Conservation (phyloP, 1,284 basidiomycete genomes). For the Puccinia horiana region DNA sequence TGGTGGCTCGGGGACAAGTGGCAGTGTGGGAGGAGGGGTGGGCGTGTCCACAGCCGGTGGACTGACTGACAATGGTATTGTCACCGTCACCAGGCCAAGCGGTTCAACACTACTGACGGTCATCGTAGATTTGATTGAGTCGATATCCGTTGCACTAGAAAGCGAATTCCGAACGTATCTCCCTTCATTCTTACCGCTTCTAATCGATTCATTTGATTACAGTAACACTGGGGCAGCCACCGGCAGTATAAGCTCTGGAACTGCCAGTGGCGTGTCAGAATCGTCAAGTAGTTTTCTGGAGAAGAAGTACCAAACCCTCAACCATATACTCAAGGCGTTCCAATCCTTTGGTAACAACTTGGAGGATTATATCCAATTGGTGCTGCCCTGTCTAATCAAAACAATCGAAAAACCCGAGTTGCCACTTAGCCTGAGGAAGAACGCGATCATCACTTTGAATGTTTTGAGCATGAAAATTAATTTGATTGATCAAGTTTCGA, state of each 20-base stretch:
- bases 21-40: conserved; percentile 19
- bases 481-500: conserved; percentile 96
- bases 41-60: conserved; percentile 26
- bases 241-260: conserved; percentile 30
- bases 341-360: conserved; percentile 93
- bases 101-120: conserved; percentile 82
- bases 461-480: conserved; percentile 90
- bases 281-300: conserved; percentile 44
- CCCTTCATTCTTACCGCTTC: conserved; percentile 84
- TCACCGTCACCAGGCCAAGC: conserved; percentile 57
- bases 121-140: conserved; percentile 88
- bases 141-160: conserved; percentile 90
- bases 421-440: conserved; percentile 74
- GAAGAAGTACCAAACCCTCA: conserved; percentile 75
- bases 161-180: conserved; percentile 98
- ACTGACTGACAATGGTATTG: conserved; percentile 35
- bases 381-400: conserved; percentile 90
- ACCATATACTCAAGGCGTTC: conserved; percentile 82
- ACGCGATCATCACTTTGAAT: conserved; percentile 87
- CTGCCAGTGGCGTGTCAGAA: conserved; percentile 70
- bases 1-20: background rate
- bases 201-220: conserved; percentile 80
- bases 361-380: conserved; percentile 95
- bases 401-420: conserved; percentile 84
- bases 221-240: conserved; percentile 49